phyloP scores from a whole-genome alignment of 2,329 filamentous ascomycete species.

The Paracoccidioides lutzii region DNA sequence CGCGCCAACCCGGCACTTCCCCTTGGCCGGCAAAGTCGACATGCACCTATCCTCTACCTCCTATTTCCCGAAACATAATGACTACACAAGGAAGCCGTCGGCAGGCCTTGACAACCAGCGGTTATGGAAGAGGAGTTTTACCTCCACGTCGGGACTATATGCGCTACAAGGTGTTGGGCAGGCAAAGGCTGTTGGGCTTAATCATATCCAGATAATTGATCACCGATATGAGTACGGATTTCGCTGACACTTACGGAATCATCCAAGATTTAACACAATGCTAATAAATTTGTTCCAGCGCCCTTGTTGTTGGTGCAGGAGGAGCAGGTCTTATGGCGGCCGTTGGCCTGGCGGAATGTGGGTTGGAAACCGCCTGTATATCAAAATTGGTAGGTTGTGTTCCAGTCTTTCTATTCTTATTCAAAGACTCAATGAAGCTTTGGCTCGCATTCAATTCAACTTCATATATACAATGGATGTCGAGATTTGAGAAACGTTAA shows the following conservation, averaged over 20 bases:
- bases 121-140: background rate
- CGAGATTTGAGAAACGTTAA: background rate
- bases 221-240: constrained; percentile 14
- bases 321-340: constrained; percentile 13
- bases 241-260: background rate
- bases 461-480: background rate
- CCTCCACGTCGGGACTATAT: background rate
- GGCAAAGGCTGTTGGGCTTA: background rate
- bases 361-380: constrained; percentile 13
- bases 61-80: background rate
- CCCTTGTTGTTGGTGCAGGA: constrained; percentile 12
- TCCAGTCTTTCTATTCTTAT: background rate
- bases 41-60: background rate
- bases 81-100: background rate
- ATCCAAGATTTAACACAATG: background rate
- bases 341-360: constrained; percentile 12
- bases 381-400: constrained; percentile 11
- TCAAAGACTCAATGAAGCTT: background rate
- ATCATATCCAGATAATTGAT: constrained; percentile 9
- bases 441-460: background rate
- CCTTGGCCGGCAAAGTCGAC: background rate
- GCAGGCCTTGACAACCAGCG: background rate
- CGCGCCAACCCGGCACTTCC: background rate
- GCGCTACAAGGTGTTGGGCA: constrained; percentile 2
- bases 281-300: constrained; percentile 7